phyloP scores from a whole-genome alignment of 2,329 filamentous ascomycete genomes.

The Fusarium caatingaense region DNA sequence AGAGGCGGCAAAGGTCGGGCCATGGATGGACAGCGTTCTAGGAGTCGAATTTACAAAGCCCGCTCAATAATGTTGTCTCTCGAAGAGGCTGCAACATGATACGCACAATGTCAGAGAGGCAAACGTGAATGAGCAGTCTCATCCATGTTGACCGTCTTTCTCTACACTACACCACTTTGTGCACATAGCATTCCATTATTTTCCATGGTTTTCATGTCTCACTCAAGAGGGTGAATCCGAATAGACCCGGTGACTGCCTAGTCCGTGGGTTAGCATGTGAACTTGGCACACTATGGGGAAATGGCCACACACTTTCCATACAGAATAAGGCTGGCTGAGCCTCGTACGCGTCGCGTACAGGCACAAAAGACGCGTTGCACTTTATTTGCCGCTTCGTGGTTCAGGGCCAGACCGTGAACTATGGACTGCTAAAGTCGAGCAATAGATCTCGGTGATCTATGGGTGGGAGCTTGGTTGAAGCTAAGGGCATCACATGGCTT shows the following conservation, averaged over 20 bases:
- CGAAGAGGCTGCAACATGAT: constrained; percentile 30
- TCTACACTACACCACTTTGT: constrained; percentile 33
- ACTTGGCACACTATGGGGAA: constrained; percentile 27
- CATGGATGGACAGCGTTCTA: constrained; percentile 49
- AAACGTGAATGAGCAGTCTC: constrained; percentile 19
- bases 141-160: constrained; percentile 9
- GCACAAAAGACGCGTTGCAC: constrained; percentile 31
- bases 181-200: constrained; percentile 22
- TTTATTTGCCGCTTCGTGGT: constrained; percentile 1
- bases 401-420: constrained; percentile 12
- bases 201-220: constrained; percentile 35
- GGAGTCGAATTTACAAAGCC: constrained; percentile 48
- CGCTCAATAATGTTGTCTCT: constrained; percentile 25
- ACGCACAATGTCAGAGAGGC: constrained; percentile 27
- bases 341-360: constrained; percentile 38
- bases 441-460: constrained; percentile 25
- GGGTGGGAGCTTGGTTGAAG: constrained; percentile 14
- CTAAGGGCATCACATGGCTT: constrained; percentile 44
- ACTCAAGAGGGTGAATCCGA: constrained; percentile 27
- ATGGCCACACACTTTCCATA: constrained; percentile 29
- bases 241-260: constrained; percentile 39
- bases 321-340: constrained; percentile 37
- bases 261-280: constrained; percentile 35
- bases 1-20: constrained; percentile 43
- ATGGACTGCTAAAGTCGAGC: constrained; percentile 9